Percentiles rank a stretch among this genome's conserved stretches.
phyloP scores from a whole-genome alignment of 225 moss, liverwort and hornwort genomes.

The Straminergon stramineum region DNA sequence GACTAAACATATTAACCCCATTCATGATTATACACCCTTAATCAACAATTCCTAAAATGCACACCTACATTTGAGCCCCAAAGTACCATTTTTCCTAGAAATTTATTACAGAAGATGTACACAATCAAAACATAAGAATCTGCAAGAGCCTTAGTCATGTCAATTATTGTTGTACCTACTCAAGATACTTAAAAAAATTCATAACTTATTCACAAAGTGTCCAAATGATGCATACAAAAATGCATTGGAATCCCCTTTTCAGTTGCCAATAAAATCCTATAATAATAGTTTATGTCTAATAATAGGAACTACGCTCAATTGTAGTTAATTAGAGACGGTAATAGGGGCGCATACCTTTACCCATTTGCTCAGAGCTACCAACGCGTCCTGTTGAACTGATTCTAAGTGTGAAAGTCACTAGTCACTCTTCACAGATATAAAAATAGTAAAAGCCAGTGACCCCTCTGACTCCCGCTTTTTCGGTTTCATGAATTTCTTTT shows the following conservation, averaged over 20 bases:
- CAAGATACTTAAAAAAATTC: neutral
- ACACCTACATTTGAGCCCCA: accelerated
- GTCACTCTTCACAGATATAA: neutral
- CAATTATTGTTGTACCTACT: neutral
- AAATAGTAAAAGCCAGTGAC: neutral
- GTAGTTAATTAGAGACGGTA: neutral
- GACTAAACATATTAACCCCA: neutral
- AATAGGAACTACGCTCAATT: neutral
- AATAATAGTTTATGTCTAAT: neutral
- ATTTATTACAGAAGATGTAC: neutral
- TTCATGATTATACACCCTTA: neutral
- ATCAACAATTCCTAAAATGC: neutral
- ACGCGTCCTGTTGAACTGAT: neutral
- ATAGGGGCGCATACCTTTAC: too few species aligned
- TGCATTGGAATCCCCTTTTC: neutral
- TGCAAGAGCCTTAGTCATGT: neutral
- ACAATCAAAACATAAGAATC: neutral
- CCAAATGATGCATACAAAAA: neutral
- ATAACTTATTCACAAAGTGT: neutral
- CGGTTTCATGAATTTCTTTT: neutral
- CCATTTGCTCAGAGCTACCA: neutral
- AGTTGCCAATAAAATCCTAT: too few species aligned
- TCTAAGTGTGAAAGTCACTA: neutral
- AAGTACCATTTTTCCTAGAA: neutral
- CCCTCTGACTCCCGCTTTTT: neutral